Percentiles rank a stretch among this genome's conserved stretches.
Evolutionary conservation across 2,329 filamentous ascomycete species (phyloP).

Genomic region (Cladosporium sp.): DNA sequence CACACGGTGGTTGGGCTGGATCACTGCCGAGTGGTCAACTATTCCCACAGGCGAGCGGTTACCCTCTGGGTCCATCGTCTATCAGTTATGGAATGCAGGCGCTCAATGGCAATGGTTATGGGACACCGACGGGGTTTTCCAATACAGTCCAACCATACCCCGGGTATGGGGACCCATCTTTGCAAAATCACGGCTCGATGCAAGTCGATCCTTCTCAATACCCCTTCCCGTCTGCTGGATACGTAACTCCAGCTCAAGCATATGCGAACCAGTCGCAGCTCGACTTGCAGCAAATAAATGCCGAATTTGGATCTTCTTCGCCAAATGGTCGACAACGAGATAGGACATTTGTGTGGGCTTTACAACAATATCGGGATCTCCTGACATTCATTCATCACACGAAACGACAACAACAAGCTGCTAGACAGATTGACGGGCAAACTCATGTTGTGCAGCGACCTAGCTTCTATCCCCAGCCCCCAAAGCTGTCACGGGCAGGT

Average conservation of each 20-base stretch:
- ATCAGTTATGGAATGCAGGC: conserved; percentile 1
- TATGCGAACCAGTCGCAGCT: conserved; percentile 3
- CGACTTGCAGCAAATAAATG: neutral
- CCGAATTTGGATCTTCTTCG: conserved; percentile 39
- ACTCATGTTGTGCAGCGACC: conserved; percentile 46
- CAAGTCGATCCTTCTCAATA: neutral
- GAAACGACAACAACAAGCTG: conserved; percentile 35
- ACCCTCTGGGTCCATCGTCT: neutral
- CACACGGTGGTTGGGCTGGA: conserved; percentile 16
- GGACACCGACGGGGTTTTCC: neutral
- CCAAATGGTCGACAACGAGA: conserved; percentile 41
- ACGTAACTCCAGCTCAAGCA: neutral
- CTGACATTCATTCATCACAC: conserved; percentile 45
- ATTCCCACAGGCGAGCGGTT: neutral
- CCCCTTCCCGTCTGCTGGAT: neutral
- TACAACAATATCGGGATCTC: conserved; percentile 46
- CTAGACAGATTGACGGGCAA: conserved; percentile 35
- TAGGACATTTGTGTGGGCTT: conserved; percentile 42
- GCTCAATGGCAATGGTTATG: conserved; percentile 1
- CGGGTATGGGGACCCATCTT: neutral
- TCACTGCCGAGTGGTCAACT: conserved; percentile 1
- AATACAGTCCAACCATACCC: neutral
- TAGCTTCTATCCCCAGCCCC: conserved; percentile 58
- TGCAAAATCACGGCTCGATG: neutral
- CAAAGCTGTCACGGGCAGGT: conserved; percentile 51